A percentile compares a stretch with the other conserved stretches of the same genome.
Evolutionary conservation across 2,329 filamentous ascomycete species (phyloP).

Genomic region (Verticillium nubilum): DNA sequence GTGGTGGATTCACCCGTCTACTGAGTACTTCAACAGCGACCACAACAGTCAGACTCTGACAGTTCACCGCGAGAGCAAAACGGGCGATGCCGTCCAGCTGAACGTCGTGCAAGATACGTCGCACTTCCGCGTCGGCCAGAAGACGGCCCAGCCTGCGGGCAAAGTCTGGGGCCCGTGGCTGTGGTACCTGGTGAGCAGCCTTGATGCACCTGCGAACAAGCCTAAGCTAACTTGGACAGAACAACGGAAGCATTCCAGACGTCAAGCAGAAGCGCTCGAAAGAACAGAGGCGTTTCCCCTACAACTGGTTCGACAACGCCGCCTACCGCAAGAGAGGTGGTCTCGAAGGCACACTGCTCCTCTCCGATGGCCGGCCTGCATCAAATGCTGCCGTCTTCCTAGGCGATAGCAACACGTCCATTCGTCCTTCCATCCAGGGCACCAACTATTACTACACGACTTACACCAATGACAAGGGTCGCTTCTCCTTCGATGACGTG

Average conservation of each 20-base stretch:
- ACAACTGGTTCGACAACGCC: constrained; percentile 35
- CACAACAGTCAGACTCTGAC: constrained; percentile 9
- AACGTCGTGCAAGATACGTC: constrained; percentile 11
- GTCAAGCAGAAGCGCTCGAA: constrained; percentile 24
- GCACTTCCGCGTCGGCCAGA: constrained; percentile 9
- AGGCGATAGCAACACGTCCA: constrained; percentile 32
- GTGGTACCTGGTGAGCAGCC: constrained; percentile 9
- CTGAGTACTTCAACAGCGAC: constrained; percentile 10
- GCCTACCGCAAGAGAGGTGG: constrained; percentile 36
- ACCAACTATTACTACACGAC: constrained; percentile 36
- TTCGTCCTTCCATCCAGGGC: constrained; percentile 8
- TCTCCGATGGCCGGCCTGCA: constrained; percentile 38
- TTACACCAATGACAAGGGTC: constrained; percentile 31
- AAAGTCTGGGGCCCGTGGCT: constrained; percentile 12
- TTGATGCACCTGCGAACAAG: background rate
- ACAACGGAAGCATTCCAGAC: constrained; percentile 34
- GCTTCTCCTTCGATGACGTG: constrained; percentile 33
- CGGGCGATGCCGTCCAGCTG: constrained; percentile 9
- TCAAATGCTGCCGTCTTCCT: constrained; percentile 38
- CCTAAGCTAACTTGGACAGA: constrained; percentile 22
- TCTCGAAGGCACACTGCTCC: constrained; percentile 29
- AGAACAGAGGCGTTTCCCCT: constrained; percentile 35
- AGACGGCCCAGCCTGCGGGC: constrained; percentile 3
- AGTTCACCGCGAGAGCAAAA: constrained; percentile 11
- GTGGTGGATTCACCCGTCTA: constrained; percentile 9